These are phyloP conservation scores for Corniculantispora saksenae DNA, from an alignment of 2,329 filamentous ascomycete genomes.

Conservation along the genomic window DNA sequence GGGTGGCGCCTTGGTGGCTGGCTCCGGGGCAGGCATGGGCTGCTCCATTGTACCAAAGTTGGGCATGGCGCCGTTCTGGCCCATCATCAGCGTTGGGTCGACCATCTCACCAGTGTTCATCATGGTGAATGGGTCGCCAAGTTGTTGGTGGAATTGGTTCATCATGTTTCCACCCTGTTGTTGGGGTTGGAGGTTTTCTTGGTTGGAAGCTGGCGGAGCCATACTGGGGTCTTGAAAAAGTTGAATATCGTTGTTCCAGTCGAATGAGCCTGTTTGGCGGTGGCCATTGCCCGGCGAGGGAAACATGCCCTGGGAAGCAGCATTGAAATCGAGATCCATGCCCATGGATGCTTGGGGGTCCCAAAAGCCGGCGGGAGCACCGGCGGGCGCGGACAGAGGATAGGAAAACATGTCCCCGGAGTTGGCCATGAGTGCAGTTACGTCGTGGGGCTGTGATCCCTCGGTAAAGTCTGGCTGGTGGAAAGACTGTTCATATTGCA, in stretches of 20 bases:
- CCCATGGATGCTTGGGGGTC: slow-evolving; percentile 53
- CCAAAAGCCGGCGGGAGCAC: slow-evolving; percentile 58
- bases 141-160: slow-evolving; percentile 39
- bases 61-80: slow-evolving; percentile 50
- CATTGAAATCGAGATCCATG: slow-evolving; percentile 62
- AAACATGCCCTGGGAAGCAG: slow-evolving; percentile 47
- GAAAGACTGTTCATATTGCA: slow-evolving; percentile 61
- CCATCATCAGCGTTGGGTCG: slow-evolving; percentile 61
- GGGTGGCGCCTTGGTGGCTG: not conserved
- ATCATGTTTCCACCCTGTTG: not conserved
- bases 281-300: slow-evolving; percentile 36
- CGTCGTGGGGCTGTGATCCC: slow-evolving; percentile 50
- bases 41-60: slow-evolving; percentile 34
- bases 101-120: slow-evolving; percentile 51
- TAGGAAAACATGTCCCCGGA: slow-evolving; percentile 60
- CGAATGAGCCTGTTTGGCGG: slow-evolving; percentile 52
- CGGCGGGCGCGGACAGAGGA: slow-evolving; percentile 59
- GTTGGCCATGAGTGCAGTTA: slow-evolving; percentile 48
- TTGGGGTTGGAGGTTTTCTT: slow-evolving; percentile 37
- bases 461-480: slow-evolving; percentile 53
- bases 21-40: slow-evolving; percentile 24
- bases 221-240: slow-evolving; percentile 52
- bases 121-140: slow-evolving; percentile 55
- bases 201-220: slow-evolving; percentile 34
- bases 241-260: slow-evolving; percentile 58